Conservation (phyloP, 2,329 filamentous ascomycete species). For the Colletotrichum sp. region DNA sequence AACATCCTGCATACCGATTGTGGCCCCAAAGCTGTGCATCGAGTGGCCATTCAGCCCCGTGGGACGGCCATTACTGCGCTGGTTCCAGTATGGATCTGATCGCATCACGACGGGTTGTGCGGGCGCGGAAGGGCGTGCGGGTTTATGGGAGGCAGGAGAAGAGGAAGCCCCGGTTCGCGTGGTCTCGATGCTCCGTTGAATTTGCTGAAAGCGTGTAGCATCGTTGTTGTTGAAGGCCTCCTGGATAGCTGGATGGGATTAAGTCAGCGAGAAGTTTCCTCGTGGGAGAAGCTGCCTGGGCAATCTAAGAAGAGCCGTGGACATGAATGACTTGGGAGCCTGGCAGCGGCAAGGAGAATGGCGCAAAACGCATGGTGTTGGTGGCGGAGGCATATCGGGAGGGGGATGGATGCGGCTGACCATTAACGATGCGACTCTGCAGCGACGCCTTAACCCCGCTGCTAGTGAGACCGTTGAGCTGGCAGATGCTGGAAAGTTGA, state of each 20-base stretch:
- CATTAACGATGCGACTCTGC: constrained; percentile 76
- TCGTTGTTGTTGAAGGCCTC: constrained; percentile 41
- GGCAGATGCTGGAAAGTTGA: constrained; percentile 79
- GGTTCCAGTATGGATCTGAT: constrained; percentile 4
- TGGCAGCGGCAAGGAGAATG: neutral
- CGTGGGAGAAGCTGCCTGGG: neutral
- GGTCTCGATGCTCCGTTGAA: constrained; percentile 45
- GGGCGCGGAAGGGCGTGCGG: neutral
- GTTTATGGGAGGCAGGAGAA: constrained; percentile 14
- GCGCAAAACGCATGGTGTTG: neutral
- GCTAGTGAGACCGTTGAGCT: constrained; percentile 74
- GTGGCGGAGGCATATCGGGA: neutral
- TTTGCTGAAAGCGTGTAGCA: constrained; percentile 44
- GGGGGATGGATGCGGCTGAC: constrained; percentile 60
- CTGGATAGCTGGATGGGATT: constrained; percentile 42
- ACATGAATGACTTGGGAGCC: neutral
- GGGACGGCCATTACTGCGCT: neutral
- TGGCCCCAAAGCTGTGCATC: neutral
- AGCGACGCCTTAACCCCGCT: constrained; percentile 86
- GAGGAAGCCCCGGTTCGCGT: constrained; percentile 6
- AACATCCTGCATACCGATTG: neutral
- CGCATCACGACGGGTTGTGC: neutral
- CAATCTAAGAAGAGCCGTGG: neutral
- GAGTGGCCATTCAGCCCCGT: neutral
- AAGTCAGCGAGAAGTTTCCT: neutral